Conservation (phyloP, 805 yeast genomes). For the Pichia phayaonensis region DNA sequence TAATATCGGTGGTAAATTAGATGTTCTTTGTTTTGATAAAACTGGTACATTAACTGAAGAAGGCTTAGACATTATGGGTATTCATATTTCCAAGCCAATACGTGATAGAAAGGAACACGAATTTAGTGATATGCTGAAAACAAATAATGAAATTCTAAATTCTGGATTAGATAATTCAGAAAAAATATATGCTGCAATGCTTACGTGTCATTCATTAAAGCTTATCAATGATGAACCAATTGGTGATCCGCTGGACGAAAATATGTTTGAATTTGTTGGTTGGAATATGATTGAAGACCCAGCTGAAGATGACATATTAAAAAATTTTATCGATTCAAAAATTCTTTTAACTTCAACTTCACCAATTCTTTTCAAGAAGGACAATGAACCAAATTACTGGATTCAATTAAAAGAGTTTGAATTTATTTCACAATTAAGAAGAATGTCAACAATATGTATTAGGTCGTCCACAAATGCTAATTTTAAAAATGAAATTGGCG, state of each 20-base stretch:
- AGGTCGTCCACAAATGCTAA: slow-evolving; percentile 21
- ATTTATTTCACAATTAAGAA: slow-evolving; percentile 72
- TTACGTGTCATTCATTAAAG: slow-evolving; percentile 84
- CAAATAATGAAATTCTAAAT: slow-evolving; percentile 14
- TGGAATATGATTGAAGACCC: slow-evolving; percentile 73
- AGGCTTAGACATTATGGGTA: slow-evolving; percentile 78
- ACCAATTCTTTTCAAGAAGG: slow-evolving; percentile 41
- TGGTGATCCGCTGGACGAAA: slow-evolving; percentile 91
- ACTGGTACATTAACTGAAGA: slow-evolving; percentile 98
- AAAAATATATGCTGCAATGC: slow-evolving; percentile 37
- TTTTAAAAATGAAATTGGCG: slow-evolving; percentile 22
- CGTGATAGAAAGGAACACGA: slow-evolving; percentile 22
- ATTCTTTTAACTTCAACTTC: slow-evolving; percentile 32
- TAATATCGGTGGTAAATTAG: slow-evolving; percentile 92
- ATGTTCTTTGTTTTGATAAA: slow-evolving; percentile 87
- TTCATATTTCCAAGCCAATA: slow-evolving; percentile 31
- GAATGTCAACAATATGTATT: slow-evolving; percentile 81
- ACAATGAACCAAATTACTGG: slow-evolving; percentile 21
- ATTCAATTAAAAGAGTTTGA: slow-evolving; percentile 55
- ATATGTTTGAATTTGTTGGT: slow-evolving; percentile 85
- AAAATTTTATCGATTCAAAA: slow-evolving; percentile 19
- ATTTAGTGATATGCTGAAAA: slow-evolving; percentile 20
- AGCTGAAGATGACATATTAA: slow-evolving; percentile 25
- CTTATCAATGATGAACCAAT: slow-evolving; percentile 68
- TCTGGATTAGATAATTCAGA: slow-evolving; percentile 2